Base-by-base conservation (phyloP, 257 asterid species). In the Solanum pimpinellifolium region DNA sequence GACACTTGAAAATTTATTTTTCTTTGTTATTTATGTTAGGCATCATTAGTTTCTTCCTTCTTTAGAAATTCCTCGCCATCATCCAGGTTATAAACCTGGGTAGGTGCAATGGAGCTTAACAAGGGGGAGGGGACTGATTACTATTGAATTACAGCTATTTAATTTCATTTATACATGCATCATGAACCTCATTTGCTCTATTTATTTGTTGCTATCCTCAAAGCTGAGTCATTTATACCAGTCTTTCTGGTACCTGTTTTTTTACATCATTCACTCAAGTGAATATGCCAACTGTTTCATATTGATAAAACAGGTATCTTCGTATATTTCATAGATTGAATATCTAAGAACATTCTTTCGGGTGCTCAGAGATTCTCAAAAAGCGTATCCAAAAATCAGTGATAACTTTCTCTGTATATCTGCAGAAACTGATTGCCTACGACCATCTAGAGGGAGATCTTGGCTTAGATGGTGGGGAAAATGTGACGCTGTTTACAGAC, bases 361-460 rank as follows among this genome's bases (percentile, higher is more conserved):
- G 84, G 44, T 80, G 69, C 85, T 77, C 65, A 37, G 39, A 77
- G 29, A 74, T 86, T 78, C 59, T 73, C 68, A 75, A n/a, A 4
- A n/a, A 39, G 52, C 20, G 23, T 75, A 69, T 25, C 68, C 15
- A 59, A 76, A 84, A 56, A 52, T 65, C 15, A 74, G 42, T 27
- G 39, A 29, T 69, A n/a, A 42, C 35, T 25, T 27, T 82, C 68
- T 83, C 65, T 42, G 46, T 11, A 86, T 80, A 49, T 29, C 62
- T 87, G 91, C 95, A 97, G 99, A 97, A 97, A 97, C 99, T 97
- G 91, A 96, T 96, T 44, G 99, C 94, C 65, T 97, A 97, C 87
- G 95, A 96, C 89, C 98, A 96, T 91, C 93, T 97, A 66, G 99
- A 96, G 94, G 99, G 99, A 68, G 99, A 97, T 90, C 99, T 98